Base-by-base conservation (phyloP, 495 filamentous ascomycete species). In the Astrothelium subdiscretum region DNA sequence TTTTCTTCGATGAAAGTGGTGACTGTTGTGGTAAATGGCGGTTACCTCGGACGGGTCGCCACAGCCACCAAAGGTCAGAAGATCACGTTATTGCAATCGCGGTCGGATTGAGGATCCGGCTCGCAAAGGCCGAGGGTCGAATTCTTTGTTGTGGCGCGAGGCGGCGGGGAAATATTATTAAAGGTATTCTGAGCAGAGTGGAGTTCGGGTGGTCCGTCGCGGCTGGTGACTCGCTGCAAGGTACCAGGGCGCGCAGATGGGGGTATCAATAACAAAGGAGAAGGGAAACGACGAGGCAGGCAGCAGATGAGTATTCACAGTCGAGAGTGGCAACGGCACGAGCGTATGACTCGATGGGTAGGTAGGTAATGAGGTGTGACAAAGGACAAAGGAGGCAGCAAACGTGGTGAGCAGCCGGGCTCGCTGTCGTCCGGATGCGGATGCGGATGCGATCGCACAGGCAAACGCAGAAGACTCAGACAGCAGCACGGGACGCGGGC, bases 11-110 rank as follows among this genome's bases (percentile, higher is more conserved):
- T 61, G 59, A 18, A 6, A 61, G 38, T 60, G 59, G 59, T 61
- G 59, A 48, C 32, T 61, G 59, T 48, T 61, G 59, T 61, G 32
- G 40, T 44, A 48, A 8, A 61, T 42, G 20, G 59, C 40, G 59
- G 31, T 59, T 35, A 42, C 35, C 35, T 54, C 22, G 20, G 35
- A 13, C 4, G 57, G 35, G 22, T 24, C 35, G 57, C 31, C 57
- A 59, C 27, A 35, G 35, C 35, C 57, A 59, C 31, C 5, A 15
- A n/a, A 59, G 31, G 24, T 54, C 22, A 54, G 48, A 26, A 29
- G 29, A 54, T 3, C 48, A 29, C 22, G 12, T 15, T 12, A 54
- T 54, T 24, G 24, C 22, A 3, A 27, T 54, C 22, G 48, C 24
- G 8, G 24, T 54, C 48, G 48, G 48, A 54, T 26, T 15, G 24